These are phyloP conservation scores for Parasarocladium wereldwijsianum DNA, from an alignment of 2,329 filamentous ascomycete genomes.

Conservation along the genomic window DNA sequence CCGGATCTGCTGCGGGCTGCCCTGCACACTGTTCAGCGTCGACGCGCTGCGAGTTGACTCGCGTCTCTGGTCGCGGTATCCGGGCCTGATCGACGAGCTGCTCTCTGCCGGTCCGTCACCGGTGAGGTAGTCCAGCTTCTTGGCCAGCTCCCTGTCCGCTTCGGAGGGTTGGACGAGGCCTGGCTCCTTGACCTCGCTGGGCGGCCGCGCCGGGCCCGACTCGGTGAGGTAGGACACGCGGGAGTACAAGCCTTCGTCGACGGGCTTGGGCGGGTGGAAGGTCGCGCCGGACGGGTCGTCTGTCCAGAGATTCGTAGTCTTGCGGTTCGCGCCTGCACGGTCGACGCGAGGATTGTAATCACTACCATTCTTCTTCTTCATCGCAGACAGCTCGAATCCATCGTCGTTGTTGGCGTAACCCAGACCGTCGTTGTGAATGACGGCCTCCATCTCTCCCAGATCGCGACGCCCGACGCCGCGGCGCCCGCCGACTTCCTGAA, in stretches of 20 bases:
- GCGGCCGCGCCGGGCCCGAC: slow-evolving; percentile 25
- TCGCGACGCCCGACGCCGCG: slow-evolving; percentile 25
- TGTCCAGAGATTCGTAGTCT: too few species aligned
- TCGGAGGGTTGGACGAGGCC: slow-evolving; percentile 34
- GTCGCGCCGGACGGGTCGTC: slow-evolving; percentile 7
- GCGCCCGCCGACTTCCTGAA: slow-evolving; percentile 37
- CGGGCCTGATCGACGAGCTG: slow-evolving; percentile 24
- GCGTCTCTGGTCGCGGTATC: slow-evolving; percentile 12
- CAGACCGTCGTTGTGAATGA: slow-evolving; percentile 14
- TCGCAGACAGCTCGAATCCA: slow-evolving; percentile 24
- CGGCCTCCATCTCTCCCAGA: slow-evolving; percentile 24
- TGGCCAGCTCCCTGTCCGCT: slow-evolving; percentile 15
- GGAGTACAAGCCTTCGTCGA: slow-evolving; percentile 25
- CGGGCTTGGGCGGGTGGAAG: slow-evolving; percentile 7
- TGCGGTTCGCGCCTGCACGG: slow-evolving; percentile 14
- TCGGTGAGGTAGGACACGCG: slow-evolving; percentile 29
- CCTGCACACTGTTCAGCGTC: slow-evolving; percentile 28
- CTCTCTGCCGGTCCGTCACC: slow-evolving; percentile 22
- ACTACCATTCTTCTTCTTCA: slow-evolving; percentile 9
- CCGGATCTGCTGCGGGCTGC: slow-evolving; percentile 39
- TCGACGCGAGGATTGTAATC: slow-evolving; percentile 16
- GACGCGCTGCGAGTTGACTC: slow-evolving; percentile 20
- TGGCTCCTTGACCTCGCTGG: too few species aligned
- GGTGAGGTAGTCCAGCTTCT: slow-evolving; percentile 23
- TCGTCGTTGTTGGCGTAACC: slow-evolving; percentile 12